A percentile compares a stretch with the other conserved stretches of the same genome.
phyloP scores from a whole-genome alignment of 2,329 filamentous ascomycete genomes.

The Albifimbria verrucaria region DNA sequence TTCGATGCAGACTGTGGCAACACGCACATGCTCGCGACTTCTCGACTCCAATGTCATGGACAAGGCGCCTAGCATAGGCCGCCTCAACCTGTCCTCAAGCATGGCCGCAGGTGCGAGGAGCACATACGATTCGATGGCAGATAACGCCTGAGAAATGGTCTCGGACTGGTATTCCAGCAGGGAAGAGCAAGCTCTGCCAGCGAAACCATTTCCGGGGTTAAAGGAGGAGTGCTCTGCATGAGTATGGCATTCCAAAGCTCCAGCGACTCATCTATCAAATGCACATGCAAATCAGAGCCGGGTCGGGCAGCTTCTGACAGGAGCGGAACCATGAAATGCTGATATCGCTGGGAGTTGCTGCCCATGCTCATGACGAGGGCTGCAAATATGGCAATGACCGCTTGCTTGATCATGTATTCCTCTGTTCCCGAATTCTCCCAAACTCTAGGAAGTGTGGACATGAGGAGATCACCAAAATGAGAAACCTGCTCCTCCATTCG shows the following conservation, averaged over 20 bases:
- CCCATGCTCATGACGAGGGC: conserved; percentile 86
- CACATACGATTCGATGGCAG: conserved; percentile 68
- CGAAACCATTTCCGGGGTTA: conserved; percentile 58
- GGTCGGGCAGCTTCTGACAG: conserved; percentile 77
- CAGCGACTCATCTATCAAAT: conserved; percentile 86
- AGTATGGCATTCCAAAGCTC: conserved; percentile 83
- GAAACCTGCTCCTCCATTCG: conserved; percentile 73
- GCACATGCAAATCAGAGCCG: conserved; percentile 70
- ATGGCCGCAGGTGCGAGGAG: conserved; percentile 66
- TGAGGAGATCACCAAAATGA: conserved; percentile 73
- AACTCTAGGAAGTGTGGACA: conserved; percentile 73
- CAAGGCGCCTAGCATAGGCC: conserved; percentile 46
- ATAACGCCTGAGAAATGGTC: conserved; percentile 58
- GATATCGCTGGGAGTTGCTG: conserved; percentile 71
- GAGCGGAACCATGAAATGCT: conserved; percentile 75
- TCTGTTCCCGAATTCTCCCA: conserved; percentile 81
- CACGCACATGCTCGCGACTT: conserved; percentile 55
- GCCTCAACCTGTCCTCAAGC: conserved; percentile 53
- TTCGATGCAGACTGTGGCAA: conserved; percentile 61
- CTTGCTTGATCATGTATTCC: conserved; percentile 90
- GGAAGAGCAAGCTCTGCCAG: conserved; percentile 63
- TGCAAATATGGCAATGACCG: conserved; percentile 80
- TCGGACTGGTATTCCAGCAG: conserved; percentile 65
- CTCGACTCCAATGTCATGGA: conserved; percentile 47
- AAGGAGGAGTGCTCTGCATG: conserved; percentile 59